A percentile compares a stretch with the other conserved stretches of the same genome.
Evolutionary conservation across 1,284 basidiomycete genomes (phyloP).

Genomic region (Golubevia pallescens): DNA sequence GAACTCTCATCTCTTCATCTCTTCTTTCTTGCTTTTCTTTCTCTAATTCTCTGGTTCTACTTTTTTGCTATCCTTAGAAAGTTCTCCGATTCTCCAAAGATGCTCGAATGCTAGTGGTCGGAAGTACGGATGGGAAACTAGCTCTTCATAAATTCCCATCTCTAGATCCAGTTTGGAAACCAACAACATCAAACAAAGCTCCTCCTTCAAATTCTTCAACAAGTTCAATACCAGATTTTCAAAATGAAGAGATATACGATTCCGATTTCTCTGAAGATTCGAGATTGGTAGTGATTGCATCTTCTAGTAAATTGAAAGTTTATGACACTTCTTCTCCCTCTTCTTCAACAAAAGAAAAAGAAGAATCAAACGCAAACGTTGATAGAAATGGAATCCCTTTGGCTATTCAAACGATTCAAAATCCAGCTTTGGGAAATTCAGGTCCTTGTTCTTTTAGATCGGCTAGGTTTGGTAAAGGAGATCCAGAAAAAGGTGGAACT

Average conservation of each 20-base stretch:
- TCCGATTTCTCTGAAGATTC: constrained; percentile 53
- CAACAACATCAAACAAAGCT: constrained; percentile 14
- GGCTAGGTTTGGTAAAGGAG: constrained; percentile 29
- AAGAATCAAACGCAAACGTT: too few species aligned
- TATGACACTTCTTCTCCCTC: constrained; percentile 33
- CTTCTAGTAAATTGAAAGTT: constrained; percentile 35
- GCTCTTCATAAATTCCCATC: constrained; percentile 48
- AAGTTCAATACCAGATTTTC: constrained; percentile 20
- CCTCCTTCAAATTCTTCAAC: constrained; percentile 24
- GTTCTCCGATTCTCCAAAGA: constrained; percentile 2
- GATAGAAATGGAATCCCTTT: background rate
- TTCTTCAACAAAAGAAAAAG: background rate
- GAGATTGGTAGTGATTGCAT: constrained; percentile 44
- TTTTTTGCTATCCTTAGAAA: constrained; percentile 3
- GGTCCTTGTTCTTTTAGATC: constrained; percentile 47
- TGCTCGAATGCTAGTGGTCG: background rate
- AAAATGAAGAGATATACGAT: constrained; percentile 43
- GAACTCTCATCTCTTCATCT: constrained; percentile 2
- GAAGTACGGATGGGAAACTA: constrained; percentile 7
- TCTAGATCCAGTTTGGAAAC: constrained; percentile 34
- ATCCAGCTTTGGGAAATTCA: constrained; percentile 45
- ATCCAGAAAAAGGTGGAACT: constrained; percentile 20
- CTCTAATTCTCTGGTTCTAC: background rate
- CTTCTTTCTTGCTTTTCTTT: background rate
- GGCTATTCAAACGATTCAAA: constrained; percentile 44